Evolutionary conservation across 106 monocot genomes (phyloP).

Genomic region (Hemerocallis citrina): DNA sequence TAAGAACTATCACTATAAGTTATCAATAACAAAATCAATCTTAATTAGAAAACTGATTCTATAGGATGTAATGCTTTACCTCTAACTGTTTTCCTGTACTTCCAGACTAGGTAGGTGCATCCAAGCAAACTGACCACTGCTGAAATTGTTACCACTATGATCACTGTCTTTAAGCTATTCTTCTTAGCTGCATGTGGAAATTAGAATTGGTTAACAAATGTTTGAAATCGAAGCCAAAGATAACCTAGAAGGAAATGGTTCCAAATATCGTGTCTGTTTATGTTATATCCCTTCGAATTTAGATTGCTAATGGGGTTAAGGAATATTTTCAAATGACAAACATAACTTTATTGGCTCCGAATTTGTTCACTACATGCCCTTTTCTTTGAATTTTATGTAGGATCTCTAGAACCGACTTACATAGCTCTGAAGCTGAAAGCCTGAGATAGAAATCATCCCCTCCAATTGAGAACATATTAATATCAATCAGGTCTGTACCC

Average conservation of each 20-base stretch:
- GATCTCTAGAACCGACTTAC: not conserved
- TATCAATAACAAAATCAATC: not conserved
- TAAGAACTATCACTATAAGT: not conserved
- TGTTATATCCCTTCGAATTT: too few relatives aligned
- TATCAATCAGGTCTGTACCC: conserved; percentile 16
- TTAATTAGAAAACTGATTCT: not conserved
- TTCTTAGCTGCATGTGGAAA: conserved; percentile 11
- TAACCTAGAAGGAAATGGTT: not conserved
- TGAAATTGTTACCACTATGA: conserved; percentile 6
- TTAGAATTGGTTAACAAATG: not conserved
- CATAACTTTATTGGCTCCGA: not conserved
- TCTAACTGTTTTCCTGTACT: conserved; percentile 4
- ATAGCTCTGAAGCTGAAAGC: conserved; percentile 19
- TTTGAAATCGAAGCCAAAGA: not conserved
- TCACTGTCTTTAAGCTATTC: not conserved
- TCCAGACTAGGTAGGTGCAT: conserved; percentile 8
- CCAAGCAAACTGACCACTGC: not conserved
- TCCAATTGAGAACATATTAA: conserved; percentile 10
- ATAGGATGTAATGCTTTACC: not conserved
- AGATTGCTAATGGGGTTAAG: not conserved
- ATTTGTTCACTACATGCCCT: not conserved
- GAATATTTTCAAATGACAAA: not conserved
- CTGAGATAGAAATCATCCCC: conserved; percentile 19
- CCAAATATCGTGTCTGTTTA: too few relatives aligned
- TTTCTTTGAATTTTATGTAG: not conserved